These are phyloP conservation scores for Sugiyamaella japonica DNA, from an alignment of 1,139 yeast genomes.

Conservation along the genomic window DNA sequence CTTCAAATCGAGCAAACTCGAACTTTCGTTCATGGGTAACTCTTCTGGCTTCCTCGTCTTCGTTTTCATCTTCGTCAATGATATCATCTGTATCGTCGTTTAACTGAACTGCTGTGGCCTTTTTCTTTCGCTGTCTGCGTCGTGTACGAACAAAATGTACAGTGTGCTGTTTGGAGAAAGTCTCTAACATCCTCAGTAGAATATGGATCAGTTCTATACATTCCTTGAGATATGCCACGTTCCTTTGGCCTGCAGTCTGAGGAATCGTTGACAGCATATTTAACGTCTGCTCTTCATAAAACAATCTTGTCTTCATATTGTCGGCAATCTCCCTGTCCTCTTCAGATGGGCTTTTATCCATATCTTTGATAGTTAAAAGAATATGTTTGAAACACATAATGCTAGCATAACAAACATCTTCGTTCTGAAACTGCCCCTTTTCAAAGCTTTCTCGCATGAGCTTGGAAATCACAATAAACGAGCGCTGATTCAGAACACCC, in stretches of 20 bases:
- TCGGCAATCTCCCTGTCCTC: slow-evolving; percentile 52
- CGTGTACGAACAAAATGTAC: slow-evolving; percentile 56
- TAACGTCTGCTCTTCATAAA: slow-evolving; percentile 65
- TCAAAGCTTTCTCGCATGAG: slow-evolving; percentile 56
- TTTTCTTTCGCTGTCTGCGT: slow-evolving; percentile 42
- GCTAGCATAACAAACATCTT: slow-evolving; percentile 57
- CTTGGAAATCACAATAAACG: slow-evolving; percentile 60
- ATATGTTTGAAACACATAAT: slow-evolving; percentile 70
- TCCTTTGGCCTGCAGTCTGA: slow-evolving; percentile 62
- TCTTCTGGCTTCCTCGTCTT: slow-evolving; percentile 38
- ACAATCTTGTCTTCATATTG: slow-evolving; percentile 54
- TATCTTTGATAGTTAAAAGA: slow-evolving; percentile 53
- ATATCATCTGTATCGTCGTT: slow-evolving; percentile 41
- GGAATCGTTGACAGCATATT: slow-evolving; percentile 62
- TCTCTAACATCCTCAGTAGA: slow-evolving; percentile 66
- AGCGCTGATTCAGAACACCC: slow-evolving; percentile 63
- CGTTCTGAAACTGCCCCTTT: slow-evolving; percentile 39
- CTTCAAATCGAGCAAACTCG: slow-evolving; percentile 47
- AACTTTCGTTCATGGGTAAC: slow-evolving; percentile 54
- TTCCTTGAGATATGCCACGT: slow-evolving; percentile 62
- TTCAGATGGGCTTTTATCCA: slow-evolving; percentile 44
- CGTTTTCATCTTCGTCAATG: slow-evolving; percentile 46
- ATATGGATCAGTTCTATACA: slow-evolving; percentile 68
- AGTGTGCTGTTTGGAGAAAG: slow-evolving; percentile 62
- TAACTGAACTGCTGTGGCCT: slow-evolving; percentile 23